These are phyloP conservation scores for Moesziomyces globuligerus DNA, from an alignment of 1,284 basidiomycete species.

Conservation along the genomic window DNA sequence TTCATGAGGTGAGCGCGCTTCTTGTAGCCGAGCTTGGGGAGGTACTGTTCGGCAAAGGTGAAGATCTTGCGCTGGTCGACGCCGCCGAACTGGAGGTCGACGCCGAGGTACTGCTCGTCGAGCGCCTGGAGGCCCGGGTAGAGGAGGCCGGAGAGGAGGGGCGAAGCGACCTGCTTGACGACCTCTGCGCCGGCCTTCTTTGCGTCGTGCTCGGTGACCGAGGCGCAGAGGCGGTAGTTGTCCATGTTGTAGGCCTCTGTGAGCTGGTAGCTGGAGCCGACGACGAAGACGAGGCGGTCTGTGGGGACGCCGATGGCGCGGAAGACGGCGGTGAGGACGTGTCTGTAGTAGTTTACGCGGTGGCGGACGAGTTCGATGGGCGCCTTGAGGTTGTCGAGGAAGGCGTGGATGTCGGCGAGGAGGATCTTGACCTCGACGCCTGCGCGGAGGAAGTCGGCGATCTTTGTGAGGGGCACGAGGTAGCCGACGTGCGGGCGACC, in stretches of 20 bases:
- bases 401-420: constrained; percentile 94
- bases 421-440: constrained; percentile 91
- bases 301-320: constrained; percentile 89
- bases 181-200: constrained; percentile 99
- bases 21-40: constrained; percentile 89
- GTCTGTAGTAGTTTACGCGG: constrained; percentile 90
- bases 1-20: constrained; percentile 99
- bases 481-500: constrained; percentile 95
- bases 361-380: constrained; percentile 91
- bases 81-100: constrained; percentile 98
- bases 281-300: constrained; percentile 77
- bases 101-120: constrained; percentile 94
- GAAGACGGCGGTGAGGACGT: constrained; percentile 84
- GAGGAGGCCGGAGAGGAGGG: constrained; percentile 87
- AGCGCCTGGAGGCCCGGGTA: constrained; percentile 97
- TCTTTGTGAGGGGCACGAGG: constrained; percentile 93
- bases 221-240: constrained; percentile 88
- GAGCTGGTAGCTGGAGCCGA: constrained; percentile 92
- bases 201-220: constrained; percentile 93
- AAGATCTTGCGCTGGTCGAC: constrained; percentile 99
- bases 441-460: constrained; percentile 93
- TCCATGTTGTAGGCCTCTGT: constrained; percentile 92
- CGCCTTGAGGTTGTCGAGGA: constrained; percentile 97
- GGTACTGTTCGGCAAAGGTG: constrained; percentile 93
- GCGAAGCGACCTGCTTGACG: constrained; percentile 95